Evolutionary conservation across 1,139 yeast species (phyloP), one percentile per base, ranked within the genome.

Genomic region (Blastobotrys persicus): DNA sequence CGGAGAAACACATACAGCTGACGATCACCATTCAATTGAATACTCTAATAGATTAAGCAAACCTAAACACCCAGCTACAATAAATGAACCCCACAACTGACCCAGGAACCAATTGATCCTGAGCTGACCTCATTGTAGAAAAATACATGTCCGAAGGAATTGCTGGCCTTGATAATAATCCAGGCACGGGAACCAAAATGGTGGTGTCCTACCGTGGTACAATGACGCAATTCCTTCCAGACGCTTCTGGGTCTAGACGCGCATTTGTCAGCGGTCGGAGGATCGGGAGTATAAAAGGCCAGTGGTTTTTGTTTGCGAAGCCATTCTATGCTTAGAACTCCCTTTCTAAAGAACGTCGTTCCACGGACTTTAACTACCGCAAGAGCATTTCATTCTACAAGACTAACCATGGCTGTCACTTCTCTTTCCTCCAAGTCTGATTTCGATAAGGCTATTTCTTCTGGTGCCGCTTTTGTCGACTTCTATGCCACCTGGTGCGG

Each of bases 401-500:
- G 40, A 4, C 31, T 42, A 14, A 59, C 51, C 52, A 58, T 54
- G 60, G 59, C 56, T 40, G 50, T 57, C 38, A 16, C 18, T 12
- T 55, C 47, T 40, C 53, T 61, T 39, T 49, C 54, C 2, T 49
- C 58, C 28, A 45, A 49, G n/a, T 43, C 48, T 31, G 55, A 59
- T 46, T 60, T 59, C 55, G 46, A 57, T 37, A 52, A 53, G 34
- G 59, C 54, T 20, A 53, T 56, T 50, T 49, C 50, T 35, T 54
- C 48, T 44, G 52, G 57, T 19, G 57, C 57, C 13, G 55, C 87
- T 58, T 94, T 89, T 56, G 88, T 89, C 57, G 97, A 89, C 74
- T 89, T 89, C 74, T 42, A 34, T 32, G 53, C 53, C 74, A 83
- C 91, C 55, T 89, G 97, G 96, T 89, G 97, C 73, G 96, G 96